Base-by-base conservation (phyloP, 371 early-diverging fungal species). In the Mucor plumbeus region DNA sequence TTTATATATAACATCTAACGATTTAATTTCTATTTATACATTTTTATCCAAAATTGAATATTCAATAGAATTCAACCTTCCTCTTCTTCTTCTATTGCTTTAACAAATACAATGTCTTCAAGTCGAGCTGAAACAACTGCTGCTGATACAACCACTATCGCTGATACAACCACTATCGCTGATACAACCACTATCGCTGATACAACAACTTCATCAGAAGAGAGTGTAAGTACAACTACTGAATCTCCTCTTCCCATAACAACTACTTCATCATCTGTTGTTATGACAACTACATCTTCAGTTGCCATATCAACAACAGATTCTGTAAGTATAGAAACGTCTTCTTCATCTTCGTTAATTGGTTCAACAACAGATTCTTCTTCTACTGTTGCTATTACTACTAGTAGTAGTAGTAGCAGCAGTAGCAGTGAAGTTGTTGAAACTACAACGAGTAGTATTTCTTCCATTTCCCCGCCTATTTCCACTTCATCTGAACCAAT, bases 1-100 rank as follows among this genome's bases (percentile, higher is more conserved):
- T 68, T 50, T 62, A 26, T 57, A 35, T 60, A 53, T 21, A 47
- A 15, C 31, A 53, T 53, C 53, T 31, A 10, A 53, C 53, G 38
- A 4, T 11, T 38, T 53, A 53, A 21, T 48, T 48, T 67, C 61
- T 67, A 61, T 67, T 67, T 67, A 55, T 56, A 61, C 55, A 61
- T 5, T 38, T 67, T 61, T 61, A 55, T 21, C 62, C 55, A 63
- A 33, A 31, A 61, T 47, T 3, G 26, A 26, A 26, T 26, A 26
- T 26, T 26, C 47, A 47, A 47, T 36, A 36, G 48, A 62, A 35
- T 21, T 26, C 53, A 63, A 31, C 62, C 63, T 21, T 61, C 61
- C 48, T 47, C 43, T 58, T 57, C 31, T 44, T 33, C 53, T 61
- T 61, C 54, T 60, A 54, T 61, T 44, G 55, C 44, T 56, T 54